phyloP scores from a whole-genome alignment of 768 basidiomycete species.

The Porpolomopsis calyptriformis region DNA sequence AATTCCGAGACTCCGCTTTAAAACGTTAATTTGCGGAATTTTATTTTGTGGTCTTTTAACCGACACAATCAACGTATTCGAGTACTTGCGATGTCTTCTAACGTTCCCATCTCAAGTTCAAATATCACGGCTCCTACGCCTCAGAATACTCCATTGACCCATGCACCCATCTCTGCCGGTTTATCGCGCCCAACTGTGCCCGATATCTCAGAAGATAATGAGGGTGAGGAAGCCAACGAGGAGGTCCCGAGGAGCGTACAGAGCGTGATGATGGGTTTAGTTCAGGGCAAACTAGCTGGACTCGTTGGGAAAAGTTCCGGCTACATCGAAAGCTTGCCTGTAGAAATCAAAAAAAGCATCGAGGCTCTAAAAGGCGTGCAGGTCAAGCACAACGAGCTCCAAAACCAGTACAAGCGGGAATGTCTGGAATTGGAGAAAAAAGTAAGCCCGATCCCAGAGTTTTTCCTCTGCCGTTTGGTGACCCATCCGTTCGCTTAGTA shows the following conservation, averaged over 20 bases:
- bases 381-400: slow-evolving; percentile 80
- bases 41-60: background rate
- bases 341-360: slow-evolving; percentile 70
- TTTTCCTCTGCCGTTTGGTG: slow-evolving; percentile 1
- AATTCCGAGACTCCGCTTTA: slow-evolving; percentile 3
- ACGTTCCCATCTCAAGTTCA: slow-evolving; percentile 47
- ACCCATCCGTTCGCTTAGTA: slow-evolving; percentile 36
- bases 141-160: slow-evolving; percentile 80
- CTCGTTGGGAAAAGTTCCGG: slow-evolving; percentile 89
- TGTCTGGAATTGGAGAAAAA: slow-evolving; percentile 94
- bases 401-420: slow-evolving; percentile 91
- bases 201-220: slow-evolving; percentile 76
- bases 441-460: slow-evolving; percentile 33
- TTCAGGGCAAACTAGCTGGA: slow-evolving; percentile 76
- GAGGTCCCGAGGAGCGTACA: slow-evolving; percentile 24
- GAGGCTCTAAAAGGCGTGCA: slow-evolving; percentile 94
- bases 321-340: slow-evolving; percentile 84
- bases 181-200: slow-evolving; percentile 84
- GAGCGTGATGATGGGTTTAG: slow-evolving; percentile 71
- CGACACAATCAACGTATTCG: no score
- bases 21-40: background rate
- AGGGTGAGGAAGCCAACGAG: slow-evolving; percentile 35
- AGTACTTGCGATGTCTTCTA: slow-evolving; percentile 81
- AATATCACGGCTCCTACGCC: slow-evolving; percentile 84
- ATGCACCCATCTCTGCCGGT: slow-evolving; percentile 68